Evolutionary conservation across 2,329 filamentous ascomycete genomes (phyloP).

Genomic region (Hypoxylon sp.): DNA sequence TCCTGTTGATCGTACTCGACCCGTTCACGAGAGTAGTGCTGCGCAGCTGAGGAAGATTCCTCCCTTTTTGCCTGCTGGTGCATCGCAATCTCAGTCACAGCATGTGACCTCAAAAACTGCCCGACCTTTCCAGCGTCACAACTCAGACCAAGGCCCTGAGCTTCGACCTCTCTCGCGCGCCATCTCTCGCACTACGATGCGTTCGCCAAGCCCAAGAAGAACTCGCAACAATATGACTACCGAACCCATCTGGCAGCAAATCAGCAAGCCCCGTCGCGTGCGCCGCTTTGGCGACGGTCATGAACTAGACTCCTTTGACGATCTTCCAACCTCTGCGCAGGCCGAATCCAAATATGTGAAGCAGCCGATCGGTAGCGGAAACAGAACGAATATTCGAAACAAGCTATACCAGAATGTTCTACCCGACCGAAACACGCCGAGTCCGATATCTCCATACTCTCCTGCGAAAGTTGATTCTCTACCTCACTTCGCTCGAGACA

Average conservation of each 20-base stretch:
- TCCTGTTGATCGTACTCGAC: conserved; percentile 71
- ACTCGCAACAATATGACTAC: conserved; percentile 56
- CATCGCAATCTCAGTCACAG: conserved; percentile 79
- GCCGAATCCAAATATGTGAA: conserved; percentile 86
- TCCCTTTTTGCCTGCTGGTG: conserved; percentile 84
- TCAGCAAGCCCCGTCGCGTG: conserved; percentile 77
- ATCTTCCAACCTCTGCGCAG: conserved; percentile 87
- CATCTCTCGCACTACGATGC: conserved; percentile 68
- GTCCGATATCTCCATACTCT: conserved; percentile 66
- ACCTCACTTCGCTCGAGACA: conserved; percentile 74
- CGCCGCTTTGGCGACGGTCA: conserved; percentile 90
- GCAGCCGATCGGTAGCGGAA: conserved; percentile 76
- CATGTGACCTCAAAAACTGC: conserved; percentile 78
- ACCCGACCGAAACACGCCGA: conserved; percentile 65
- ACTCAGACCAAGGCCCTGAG: conserved; percentile 78
- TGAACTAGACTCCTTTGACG: conserved; percentile 93
- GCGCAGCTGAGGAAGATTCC: conserved; percentile 69
- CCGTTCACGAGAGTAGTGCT: conserved; percentile 63
- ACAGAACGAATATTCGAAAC: conserved; percentile 71
- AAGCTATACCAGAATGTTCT: conserved; percentile 67
- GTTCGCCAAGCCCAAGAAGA: conserved; percentile 67
- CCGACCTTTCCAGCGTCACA: conserved; percentile 80
- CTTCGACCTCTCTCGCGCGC: conserved; percentile 68
- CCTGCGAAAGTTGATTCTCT: conserved; percentile 67
- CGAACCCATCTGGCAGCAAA: conserved; percentile 70